Evolutionary conservation across 805 yeast species (phyloP).

Genomic region (Starmerella powellii): DNA sequence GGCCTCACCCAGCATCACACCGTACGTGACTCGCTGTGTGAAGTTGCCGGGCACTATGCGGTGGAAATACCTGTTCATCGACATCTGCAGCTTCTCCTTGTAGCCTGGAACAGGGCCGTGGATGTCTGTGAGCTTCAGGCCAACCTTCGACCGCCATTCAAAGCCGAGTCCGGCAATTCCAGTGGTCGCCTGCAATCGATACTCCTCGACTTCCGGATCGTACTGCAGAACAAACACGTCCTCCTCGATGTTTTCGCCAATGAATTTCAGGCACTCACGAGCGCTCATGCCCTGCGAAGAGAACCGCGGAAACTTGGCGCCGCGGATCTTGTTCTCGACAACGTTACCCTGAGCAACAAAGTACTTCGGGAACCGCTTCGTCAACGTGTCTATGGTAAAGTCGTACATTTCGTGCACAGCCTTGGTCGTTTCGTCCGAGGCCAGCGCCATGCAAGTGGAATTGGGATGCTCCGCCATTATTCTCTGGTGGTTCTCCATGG

Average conservation of each 20-base stretch:
- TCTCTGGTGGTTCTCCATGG: constrained; percentile 22
- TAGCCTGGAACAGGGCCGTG: constrained; percentile 70
- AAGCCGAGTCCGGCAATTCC: constrained; percentile 65
- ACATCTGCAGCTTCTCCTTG: constrained; percentile 39
- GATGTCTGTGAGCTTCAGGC: constrained; percentile 45
- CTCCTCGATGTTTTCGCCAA: constrained; percentile 40
- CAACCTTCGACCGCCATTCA: constrained; percentile 44
- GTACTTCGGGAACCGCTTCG: constrained; percentile 41
- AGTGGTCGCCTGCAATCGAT: constrained; percentile 43
- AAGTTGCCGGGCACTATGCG: constrained; percentile 42
- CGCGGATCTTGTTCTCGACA: constrained; percentile 10
- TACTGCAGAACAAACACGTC: constrained; percentile 53
- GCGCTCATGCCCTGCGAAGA: constrained; percentile 2
- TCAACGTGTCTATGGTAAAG: constrained; percentile 33
- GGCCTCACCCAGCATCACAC: constrained; percentile 29
- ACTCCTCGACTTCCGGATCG: constrained; percentile 26
- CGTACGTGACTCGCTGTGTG: constrained; percentile 59
- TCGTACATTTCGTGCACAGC: constrained; percentile 43
- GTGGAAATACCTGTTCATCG: constrained; percentile 59
- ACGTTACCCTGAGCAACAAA: constrained; percentile 28
- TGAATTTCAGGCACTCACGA: constrained; percentile 4
- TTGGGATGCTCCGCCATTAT: constrained; percentile 10
- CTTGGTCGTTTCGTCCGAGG: constrained; percentile 22
- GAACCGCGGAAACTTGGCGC: constrained; percentile 5
- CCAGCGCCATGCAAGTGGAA: constrained; percentile 7